Evolutionary conservation across 192 early-diverging fungal species (phyloP), one percentile per base, ranked within the genome.

Genomic region (Coemansia sp.): DNA sequence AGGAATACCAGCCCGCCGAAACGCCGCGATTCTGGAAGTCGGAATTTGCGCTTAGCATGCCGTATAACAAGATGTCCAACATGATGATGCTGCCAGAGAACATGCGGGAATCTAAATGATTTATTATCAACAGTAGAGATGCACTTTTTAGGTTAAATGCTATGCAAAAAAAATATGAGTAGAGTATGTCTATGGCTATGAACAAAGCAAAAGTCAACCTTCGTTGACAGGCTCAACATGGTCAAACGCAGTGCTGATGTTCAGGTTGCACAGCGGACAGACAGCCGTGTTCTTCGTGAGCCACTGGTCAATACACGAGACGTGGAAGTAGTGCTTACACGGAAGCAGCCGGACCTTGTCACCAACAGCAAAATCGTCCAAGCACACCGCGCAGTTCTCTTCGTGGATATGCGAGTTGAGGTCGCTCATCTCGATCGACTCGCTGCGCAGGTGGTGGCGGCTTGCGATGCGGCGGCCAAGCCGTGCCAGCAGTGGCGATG

Each of bases 241-340:
- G 42, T 21, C 6, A 19, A 44, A 44, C 2, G 42, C 18, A 44
- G 49, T 31, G n/a, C 55, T 65, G 23, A 71, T 61, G 45, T 79
- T 60, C 32, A 65, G 65, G 47, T 79, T 79, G 56, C 76, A 79
- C 49, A 79, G 46, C 22, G 76, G 76, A 35, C 76, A 79, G 2
- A 66, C 62, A 16, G 62, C 69, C 2, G 69, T 48, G 40, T 51
- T 59, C 47, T 59, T 55, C 16, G 16, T 28, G 5, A 79, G 65
- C 76, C 76, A 79, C 1, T 69, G 76, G 12, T 73, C 76, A 28
- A 79, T 79, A 42, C 76, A 79, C 11, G 43, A 40, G 18, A 64
- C 38, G 33, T 79, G 76, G 42, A 79, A 79, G 33, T 54, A 73
- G 45, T 79, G 76, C 14, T 47, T 54, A 22, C 76, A 79, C 2